Evolutionary conservation across 2,329 filamentous ascomycete species (phyloP).

Genomic region (Colletotrichum sp.): DNA sequence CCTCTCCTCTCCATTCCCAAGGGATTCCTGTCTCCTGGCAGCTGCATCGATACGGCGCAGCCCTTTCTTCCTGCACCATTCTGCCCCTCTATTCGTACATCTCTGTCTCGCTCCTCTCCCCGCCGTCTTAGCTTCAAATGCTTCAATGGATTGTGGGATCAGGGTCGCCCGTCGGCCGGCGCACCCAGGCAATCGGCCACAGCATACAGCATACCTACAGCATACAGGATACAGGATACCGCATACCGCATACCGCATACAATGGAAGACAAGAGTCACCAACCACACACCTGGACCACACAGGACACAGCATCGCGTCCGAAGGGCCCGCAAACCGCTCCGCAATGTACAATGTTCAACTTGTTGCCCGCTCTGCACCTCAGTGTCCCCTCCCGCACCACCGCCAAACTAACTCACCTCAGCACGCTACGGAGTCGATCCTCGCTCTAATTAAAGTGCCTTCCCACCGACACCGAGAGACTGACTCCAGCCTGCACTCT

Average conservation of each 20-base stretch:
- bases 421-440: neutral
- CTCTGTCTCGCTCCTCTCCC: neutral
- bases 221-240: neutral
- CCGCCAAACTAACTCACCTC: neutral
- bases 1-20: neutral
- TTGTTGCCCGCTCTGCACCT: neutral
- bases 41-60: neutral
- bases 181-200: neutral
- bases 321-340: neutral
- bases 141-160: neutral
- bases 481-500: neutral
- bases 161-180: neutral
- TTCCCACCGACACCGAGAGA: neutral
- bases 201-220: neutral
- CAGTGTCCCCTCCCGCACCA: neutral
- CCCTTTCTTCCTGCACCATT: neutral
- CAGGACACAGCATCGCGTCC: neutral
- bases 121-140: neutral
- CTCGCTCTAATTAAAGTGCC: neutral
- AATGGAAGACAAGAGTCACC: neutral
- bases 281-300: neutral
- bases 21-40: neutral
- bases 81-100: neutral
- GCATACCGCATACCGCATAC: neutral
- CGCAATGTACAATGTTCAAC: neutral